phyloP scores from a whole-genome alignment of 148 eudicot genomes.

The Persicaria maculosa region DNA sequence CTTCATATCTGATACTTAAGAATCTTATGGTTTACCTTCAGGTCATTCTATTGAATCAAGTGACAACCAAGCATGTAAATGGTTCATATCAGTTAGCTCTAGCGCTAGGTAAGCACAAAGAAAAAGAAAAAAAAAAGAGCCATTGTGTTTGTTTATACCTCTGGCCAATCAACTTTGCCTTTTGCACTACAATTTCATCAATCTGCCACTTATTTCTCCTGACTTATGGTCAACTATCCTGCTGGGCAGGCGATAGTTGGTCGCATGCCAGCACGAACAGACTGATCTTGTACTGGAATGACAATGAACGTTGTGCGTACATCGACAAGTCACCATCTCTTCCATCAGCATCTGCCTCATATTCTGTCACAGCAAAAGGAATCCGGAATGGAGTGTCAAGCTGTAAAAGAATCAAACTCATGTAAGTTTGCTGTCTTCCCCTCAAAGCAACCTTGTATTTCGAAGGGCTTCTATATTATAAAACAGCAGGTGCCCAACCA shows the following conservation, averaged over 20 bases:
- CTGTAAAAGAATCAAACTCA: constrained; percentile 54
- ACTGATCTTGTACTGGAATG: constrained; percentile 81
- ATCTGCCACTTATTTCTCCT: background rate
- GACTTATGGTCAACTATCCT: background rate
- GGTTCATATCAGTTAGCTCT: constrained; percentile 78
- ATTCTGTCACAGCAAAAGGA: constrained; percentile 64
- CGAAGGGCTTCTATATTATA: background rate
- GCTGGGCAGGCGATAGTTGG: constrained; percentile 82
- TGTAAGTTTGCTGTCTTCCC: constrained; percentile 26
- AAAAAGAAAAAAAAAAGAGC: background rate
- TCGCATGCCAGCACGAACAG: constrained; percentile 92
- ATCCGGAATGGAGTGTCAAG: constrained; percentile 54
- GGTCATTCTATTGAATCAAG: constrained; percentile 87
- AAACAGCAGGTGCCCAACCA: background rate
- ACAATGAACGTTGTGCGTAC: constrained; percentile 59
- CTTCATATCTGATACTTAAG: background rate
- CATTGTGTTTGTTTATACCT: background rate
- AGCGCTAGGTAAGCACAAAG: constrained; percentile 55
- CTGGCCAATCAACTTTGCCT: background rate
- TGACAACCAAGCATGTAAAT: constrained; percentile 64
- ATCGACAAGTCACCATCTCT: constrained; percentile 87
- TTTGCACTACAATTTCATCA: background rate
- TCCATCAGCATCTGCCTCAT: constrained; percentile 66
- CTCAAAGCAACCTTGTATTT: background rate
- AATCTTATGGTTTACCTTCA: constrained; percentile 16